Conservation (phyloP, 164 flowering plant genomes). For the Piper betle region DNA sequence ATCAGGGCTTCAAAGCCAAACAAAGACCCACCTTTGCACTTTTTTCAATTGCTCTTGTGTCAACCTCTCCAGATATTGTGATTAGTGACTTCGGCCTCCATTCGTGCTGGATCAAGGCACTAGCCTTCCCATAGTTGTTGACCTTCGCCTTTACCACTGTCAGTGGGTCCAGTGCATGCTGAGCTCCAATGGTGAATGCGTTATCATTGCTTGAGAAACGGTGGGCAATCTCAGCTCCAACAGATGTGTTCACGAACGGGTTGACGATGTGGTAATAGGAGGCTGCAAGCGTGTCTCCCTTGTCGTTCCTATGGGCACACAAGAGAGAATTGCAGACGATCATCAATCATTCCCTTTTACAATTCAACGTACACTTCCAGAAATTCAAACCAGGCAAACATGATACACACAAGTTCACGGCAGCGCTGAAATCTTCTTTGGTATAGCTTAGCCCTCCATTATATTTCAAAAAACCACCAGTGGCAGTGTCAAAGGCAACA, state of each 20-base stretch:
- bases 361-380: too few species aligned
- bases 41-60: slow-evolving; percentile 64
- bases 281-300: slow-evolving; percentile 48
- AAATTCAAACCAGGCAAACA: neutral
- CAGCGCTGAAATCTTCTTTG: slow-evolving; percentile 49
- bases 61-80: slow-evolving; percentile 80
- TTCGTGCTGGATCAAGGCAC: slow-evolving; percentile 75
- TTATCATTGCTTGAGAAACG: slow-evolving; percentile 55
- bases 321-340: too few species aligned
- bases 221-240: slow-evolving; percentile 68
- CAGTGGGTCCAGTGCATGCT: slow-evolving; percentile 60
- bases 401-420: slow-evolving; percentile 49
- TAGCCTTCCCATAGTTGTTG: slow-evolving; percentile 62
- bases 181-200: slow-evolving; percentile 62
- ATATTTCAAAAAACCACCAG: slow-evolving; percentile 42
- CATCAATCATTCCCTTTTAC: too few species aligned
- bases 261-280: slow-evolving; percentile 60
- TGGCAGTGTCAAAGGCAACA: slow-evolving; percentile 52
- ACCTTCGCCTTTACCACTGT: slow-evolving; percentile 59
- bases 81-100: slow-evolving; percentile 74
- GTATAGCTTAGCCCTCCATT: slow-evolving; percentile 52
- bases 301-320: slow-evolving; percentile 40
- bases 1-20: slow-evolving; percentile 57
- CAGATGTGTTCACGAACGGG: slow-evolving; percentile 59
- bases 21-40: slow-evolving; percentile 72